Conservation (phyloP, 1,284 basidiomycete species). For the Apiotrichum montevideense region DNA sequence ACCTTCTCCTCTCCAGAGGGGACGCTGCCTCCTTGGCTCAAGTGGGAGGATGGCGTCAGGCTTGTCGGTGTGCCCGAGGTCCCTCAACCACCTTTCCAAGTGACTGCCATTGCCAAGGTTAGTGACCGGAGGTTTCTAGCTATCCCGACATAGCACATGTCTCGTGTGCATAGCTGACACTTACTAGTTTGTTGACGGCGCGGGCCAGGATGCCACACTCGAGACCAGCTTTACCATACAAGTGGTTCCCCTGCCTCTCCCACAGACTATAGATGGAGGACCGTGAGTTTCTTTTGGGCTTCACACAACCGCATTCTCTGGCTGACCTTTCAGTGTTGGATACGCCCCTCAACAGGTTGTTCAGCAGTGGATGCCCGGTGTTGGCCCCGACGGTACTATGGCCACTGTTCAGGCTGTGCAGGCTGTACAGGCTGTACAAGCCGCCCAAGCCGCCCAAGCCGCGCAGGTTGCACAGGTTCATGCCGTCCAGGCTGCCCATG, state of each 20-base stretch:
- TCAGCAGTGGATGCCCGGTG: constrained; percentile 1
- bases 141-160: background rate
- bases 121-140: constrained; percentile 4
- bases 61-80: constrained; percentile 33
- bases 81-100: constrained; percentile 19
- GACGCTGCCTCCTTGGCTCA: constrained; percentile 76
- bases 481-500: background rate
- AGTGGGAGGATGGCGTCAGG: constrained; percentile 68
- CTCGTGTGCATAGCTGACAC: background rate
- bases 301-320: background rate
- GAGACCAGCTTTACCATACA: constrained; percentile 32
- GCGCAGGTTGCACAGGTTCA: background rate
- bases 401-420: background rate
- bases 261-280: background rate
- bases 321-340: background rate
- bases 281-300: background rate
- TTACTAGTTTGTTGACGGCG: constrained; percentile 28
- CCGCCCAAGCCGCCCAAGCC: background rate
- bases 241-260: constrained; percentile 18
- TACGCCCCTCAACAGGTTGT: background rate
- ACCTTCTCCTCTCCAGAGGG: constrained; percentile 62
- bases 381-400: background rate
- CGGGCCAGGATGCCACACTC: constrained; percentile 22
- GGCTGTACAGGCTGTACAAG: background rate
- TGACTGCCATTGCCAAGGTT: constrained; percentile 28